A percentile compares a stretch with the other conserved stretches of the same genome.
These are phyloP conservation scores for Fraxinus anomala DNA, from an alignment of 257 asterid species.

Conservation along the genomic window DNA sequence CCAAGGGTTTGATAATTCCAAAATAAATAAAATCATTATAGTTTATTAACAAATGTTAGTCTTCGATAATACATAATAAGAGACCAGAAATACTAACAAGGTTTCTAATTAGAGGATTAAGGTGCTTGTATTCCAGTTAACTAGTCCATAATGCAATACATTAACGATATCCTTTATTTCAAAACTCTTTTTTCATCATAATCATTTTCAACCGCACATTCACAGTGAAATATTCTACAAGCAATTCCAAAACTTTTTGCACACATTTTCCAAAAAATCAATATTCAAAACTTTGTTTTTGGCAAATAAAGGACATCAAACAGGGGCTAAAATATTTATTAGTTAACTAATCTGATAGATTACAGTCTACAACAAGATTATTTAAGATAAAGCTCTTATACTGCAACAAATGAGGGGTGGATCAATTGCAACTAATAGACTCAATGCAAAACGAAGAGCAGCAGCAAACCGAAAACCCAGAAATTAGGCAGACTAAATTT, in stretches of 20 bases:
- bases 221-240: too few species aligned
- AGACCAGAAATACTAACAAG: neutral
- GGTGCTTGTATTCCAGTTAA: neutral
- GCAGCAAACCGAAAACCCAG: neutral
- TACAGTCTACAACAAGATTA: neutral
- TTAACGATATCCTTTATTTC: too few species aligned
- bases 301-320: too few species aligned
- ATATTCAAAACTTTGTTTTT: too few species aligned
- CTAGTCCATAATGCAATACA: neutral
- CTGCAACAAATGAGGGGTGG: neutral
- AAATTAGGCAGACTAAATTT: neutral
- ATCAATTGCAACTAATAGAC: neutral
- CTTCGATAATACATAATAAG: neutral
- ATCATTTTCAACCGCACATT: too few species aligned
- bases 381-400: neutral
- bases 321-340: too few species aligned
- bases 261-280: too few species aligned
- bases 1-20: neutral
- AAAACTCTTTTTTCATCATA: too few species aligned
- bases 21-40: neutral
- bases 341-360: neutral
- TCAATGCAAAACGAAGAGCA: neutral
- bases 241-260: too few species aligned
- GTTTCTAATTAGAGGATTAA: neutral
- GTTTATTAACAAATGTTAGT: neutral